Conservation (phyloP, 345 rosid genomes). For the Nasturtium officinale region DNA sequence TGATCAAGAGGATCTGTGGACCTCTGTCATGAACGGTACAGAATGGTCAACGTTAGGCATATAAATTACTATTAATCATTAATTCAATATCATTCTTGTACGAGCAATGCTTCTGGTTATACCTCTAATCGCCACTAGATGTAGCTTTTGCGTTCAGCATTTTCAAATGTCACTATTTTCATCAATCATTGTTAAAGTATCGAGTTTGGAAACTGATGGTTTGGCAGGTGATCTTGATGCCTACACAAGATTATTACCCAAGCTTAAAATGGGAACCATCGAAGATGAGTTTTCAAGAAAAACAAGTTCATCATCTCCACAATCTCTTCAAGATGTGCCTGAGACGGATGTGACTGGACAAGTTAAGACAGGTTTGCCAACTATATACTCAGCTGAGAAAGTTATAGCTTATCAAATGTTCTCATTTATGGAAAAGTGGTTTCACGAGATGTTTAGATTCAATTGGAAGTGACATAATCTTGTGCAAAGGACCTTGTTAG, state of each 20-base stretch:
- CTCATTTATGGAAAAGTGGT: not conserved
- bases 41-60: constrained; percentile 17
- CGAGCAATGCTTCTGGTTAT: constrained; percentile 6
- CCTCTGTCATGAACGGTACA: constrained; percentile 78
- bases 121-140: not conserved
- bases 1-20: constrained; percentile 92
- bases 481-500: not conserved
- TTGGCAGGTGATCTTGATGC: constrained; percentile 78
- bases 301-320: constrained; percentile 40
- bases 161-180: constrained; percentile 14
- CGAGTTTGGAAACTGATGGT: constrained; percentile 17
- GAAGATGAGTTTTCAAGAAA: constrained; percentile 64
- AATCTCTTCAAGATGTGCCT: constrained; percentile 47
- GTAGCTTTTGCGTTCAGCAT: constrained; percentile 25
- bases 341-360: constrained; percentile 64
- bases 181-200: constrained; percentile 8
- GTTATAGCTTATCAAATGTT: not conserved
- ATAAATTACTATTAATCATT: not conserved
- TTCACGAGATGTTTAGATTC: constrained; percentile 3
- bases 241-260: constrained; percentile 65
- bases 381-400: constrained; percentile 30
- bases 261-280: constrained; percentile 74
- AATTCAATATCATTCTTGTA: not conserved
- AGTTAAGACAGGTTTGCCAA: constrained; percentile 73
- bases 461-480: constrained; percentile 1